Percentiles rank a stretch among this genome's conserved stretches.
phyloP scores from a whole-genome alignment of 129 eudicot species.

The Apium graveolens region DNA sequence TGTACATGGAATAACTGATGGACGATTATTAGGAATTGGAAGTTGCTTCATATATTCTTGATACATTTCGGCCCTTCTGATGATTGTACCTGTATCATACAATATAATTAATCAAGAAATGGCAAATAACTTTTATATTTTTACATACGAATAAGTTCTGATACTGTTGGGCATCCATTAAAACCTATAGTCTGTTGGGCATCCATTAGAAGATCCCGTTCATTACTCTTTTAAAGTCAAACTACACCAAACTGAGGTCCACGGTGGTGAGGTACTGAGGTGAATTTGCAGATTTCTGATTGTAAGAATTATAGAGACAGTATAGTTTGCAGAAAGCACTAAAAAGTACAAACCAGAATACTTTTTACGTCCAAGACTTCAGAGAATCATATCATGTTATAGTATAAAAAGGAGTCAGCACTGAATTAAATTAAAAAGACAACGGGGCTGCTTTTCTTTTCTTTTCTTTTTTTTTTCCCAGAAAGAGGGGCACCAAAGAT shows the following conservation, averaged over 20 bases:
- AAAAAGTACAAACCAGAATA: neutral
- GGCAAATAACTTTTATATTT: neutral
- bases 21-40: constrained; percentile 52
- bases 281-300: too few species aligned
- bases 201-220: neutral
- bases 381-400: too few species aligned
- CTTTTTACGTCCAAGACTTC: neutral
- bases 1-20: constrained; percentile 48
- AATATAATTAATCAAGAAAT: neutral
- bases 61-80: constrained; percentile 8
- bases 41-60: constrained; percentile 15
- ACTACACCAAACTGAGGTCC: too few species aligned
- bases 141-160: neutral
- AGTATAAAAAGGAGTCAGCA: too few species aligned
- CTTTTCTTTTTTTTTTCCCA: too few species aligned
- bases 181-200: neutral
- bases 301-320: neutral
- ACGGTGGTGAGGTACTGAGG: too few species aligned
- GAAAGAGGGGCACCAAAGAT: neutral
- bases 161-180: neutral
- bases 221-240: neutral
- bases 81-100: constrained; percentile 1
- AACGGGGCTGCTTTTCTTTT: neutral
- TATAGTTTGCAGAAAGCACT: neutral
- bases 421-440: too few species aligned